Evolutionary conservation across 805 yeast species (phyloP).

Genomic region (Candida berthetii): DNA sequence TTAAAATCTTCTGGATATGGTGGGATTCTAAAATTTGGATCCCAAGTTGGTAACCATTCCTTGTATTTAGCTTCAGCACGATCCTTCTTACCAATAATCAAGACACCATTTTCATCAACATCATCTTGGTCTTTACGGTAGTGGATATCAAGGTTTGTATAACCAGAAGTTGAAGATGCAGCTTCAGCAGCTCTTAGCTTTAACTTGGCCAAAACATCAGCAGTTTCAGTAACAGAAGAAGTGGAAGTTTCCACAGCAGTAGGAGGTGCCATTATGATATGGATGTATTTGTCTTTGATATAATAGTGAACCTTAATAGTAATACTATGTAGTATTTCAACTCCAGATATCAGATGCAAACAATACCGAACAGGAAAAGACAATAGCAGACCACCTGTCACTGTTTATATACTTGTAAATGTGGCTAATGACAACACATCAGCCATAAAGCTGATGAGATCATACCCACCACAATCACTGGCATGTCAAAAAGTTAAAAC

Average conservation of each 20-base stretch:
- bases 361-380: no score
- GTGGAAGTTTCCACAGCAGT: not conserved
- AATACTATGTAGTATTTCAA: no score
- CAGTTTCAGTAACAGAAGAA: not conserved
- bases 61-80: slow-evolving; percentile 35
- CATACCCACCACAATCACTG: no score
- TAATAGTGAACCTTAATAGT: no score
- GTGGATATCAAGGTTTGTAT: slow-evolving; percentile 30
- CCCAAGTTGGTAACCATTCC: slow-evolving; percentile 65
- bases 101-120: slow-evolving; percentile 39
- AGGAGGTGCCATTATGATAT: not conserved
- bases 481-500: no score
- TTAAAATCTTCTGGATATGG: slow-evolving; percentile 48
- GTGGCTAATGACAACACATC: no score
- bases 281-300: not conserved
- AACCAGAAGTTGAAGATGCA: not conserved
- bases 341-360: no score
- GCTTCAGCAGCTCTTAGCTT: not conserved
- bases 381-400: no score
- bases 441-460: no score
- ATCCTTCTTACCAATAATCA: slow-evolving; percentile 35
- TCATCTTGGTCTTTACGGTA: slow-evolving; percentile 47
- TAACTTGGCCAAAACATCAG: not conserved
- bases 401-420: no score
- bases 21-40: slow-evolving; percentile 46